These are phyloP conservation scores for Cercophora sp. DNA, from an alignment of 495 filamentous ascomycete species.

Conservation along the genomic window DNA sequence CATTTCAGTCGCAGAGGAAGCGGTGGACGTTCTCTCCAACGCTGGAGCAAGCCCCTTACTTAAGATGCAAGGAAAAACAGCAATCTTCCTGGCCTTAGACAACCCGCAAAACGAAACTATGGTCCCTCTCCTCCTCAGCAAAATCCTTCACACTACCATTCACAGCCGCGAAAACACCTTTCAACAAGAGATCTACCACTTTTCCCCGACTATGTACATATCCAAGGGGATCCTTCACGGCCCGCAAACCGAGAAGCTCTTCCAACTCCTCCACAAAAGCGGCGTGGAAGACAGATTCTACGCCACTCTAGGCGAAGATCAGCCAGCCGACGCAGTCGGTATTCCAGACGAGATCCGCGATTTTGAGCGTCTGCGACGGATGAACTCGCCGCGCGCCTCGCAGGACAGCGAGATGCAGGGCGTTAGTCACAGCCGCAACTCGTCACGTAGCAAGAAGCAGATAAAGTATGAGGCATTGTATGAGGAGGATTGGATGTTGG, in stretches of 20 bases:
- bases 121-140: conserved; percentile 29
- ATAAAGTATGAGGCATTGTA: conserved; percentile 4
- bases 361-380: conserved; percentile 34
- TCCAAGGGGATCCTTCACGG: conserved; percentile 31
- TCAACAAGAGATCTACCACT: conserved; percentile 33
- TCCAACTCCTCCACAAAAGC: conserved; percentile 30
- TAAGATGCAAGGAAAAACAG: conserved; percentile 35
- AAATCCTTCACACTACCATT: conserved; percentile 32
- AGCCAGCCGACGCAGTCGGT: conserved; percentile 36
- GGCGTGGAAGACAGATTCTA: conserved; percentile 40
- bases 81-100: conserved; percentile 40
- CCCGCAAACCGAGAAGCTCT: conserved; percentile 14
- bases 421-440: conserved; percentile 27
- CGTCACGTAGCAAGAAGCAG: conserved; percentile 23
- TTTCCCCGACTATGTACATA: conserved; percentile 43
- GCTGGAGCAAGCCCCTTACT: conserved; percentile 37
- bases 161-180: conserved; percentile 42
- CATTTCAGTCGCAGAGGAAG: conserved; percentile 27
- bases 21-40: conserved; percentile 32
- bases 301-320: conserved; percentile 31
- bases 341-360: conserved; percentile 35
- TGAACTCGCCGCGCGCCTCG: conserved; percentile 25
- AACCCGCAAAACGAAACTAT: conserved; percentile 35
- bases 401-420: conserved; percentile 27
- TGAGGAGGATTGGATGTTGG: conserved; percentile 8